Evolutionary conservation across 192 early-diverging fungal genomes (phyloP).

Genomic region (Rhizophagus clarus): DNA sequence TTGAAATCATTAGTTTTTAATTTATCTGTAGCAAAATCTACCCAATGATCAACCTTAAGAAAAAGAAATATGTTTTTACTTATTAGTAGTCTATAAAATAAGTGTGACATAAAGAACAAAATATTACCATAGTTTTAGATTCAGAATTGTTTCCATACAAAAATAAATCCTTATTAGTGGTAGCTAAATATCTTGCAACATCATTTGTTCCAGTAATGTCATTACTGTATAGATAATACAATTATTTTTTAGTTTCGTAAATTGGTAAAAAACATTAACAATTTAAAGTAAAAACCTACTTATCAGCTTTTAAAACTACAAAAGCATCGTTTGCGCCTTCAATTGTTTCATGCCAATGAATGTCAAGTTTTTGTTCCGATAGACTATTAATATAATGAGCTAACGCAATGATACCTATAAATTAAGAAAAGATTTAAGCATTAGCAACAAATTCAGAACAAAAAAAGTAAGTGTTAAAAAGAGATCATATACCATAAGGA

Average conservation of each 20-base stretch:
- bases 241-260: neutral
- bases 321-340: neutral
- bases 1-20: constrained; percentile 69
- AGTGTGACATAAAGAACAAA: neutral
- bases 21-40: constrained; percentile 68
- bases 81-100: neutral
- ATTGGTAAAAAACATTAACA: neutral
- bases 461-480: neutral
- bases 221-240: neutral
- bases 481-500: neutral
- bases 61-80: neutral
- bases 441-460: too few relatives aligned
- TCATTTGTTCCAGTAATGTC: neutral
- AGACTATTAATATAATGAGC: neutral
- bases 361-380: neutral
- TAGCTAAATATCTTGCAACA: constrained; percentile 6
- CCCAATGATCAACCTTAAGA: constrained; percentile 66
- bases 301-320: neutral
- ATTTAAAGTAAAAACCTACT: neutral
- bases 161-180: neutral
- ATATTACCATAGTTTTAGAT: neutral
- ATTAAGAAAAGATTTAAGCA: neutral
- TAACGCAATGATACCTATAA: neutral
- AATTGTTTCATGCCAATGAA: neutral
- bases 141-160: neutral